Percentiles rank a stretch among this genome's conserved stretches.
phyloP scores from a whole-genome alignment of 2,329 filamentous ascomycete species.

The Epicoccum sorghinum region DNA sequence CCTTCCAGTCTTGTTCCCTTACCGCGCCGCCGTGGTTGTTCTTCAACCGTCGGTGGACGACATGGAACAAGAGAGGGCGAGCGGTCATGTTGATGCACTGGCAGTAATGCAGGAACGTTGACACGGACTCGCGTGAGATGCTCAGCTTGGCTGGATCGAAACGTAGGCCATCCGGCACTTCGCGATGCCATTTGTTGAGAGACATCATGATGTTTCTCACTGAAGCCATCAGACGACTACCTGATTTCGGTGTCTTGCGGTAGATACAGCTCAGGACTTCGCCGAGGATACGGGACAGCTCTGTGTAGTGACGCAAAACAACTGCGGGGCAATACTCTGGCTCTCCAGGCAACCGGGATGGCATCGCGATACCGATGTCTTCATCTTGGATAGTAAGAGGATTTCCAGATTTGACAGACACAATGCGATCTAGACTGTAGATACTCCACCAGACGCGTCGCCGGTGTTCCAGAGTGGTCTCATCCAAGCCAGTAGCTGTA shows the following conservation, averaged over 20 bases:
- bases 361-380: conserved; percentile 11
- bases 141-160: conserved; percentile 9
- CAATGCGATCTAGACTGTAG: conserved; percentile 9
- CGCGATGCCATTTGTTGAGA: conserved; percentile 9
- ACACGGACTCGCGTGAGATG: conserved; percentile 8
- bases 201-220: conserved; percentile 9
- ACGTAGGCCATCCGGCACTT: conserved; percentile 7
- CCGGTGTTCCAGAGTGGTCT: conserved; percentile 2
- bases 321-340: conserved; percentile 11
- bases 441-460: conserved; percentile 10
- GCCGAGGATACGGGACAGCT: conserved; percentile 6
- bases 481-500: not conserved
- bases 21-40: not conserved
- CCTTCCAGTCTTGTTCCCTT: conserved; percentile 6
- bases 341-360: conserved; percentile 2
- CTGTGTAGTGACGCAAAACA: conserved; percentile 6
- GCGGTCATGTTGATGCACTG: conserved; percentile 11
- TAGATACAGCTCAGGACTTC: conserved; percentile 5
- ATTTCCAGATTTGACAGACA: conserved; percentile 8
- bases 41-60: conserved; percentile 7
- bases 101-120: conserved; percentile 8
- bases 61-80: conserved; percentile 5
- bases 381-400: conserved; percentile 10
- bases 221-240: conserved; percentile 4
- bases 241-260: conserved; percentile 7